Percentiles rank a stretch among this genome's conserved stretches.
phyloP scores from a whole-genome alignment of 257 asterid species.

The Przewalskia tangutica region DNA sequence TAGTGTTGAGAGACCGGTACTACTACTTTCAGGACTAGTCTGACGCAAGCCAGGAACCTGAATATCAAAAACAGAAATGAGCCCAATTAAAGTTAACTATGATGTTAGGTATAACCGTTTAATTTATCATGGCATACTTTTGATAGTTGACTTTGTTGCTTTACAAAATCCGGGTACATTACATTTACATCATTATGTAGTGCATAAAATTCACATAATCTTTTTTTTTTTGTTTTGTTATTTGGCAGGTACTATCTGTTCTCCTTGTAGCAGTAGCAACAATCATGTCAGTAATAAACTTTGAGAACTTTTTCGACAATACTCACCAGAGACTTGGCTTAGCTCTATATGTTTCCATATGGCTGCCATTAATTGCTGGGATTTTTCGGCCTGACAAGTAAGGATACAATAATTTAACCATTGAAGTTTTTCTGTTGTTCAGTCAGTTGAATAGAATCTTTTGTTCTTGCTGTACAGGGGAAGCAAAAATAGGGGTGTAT shows the following conservation, averaged over 20 bases:
- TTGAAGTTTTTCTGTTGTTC: neutral
- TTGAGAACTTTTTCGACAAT: constrained; percentile 67
- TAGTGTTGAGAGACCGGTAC: too few relatives aligned
- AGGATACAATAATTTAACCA: neutral
- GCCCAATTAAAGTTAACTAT: neutral
- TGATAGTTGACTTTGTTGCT: neutral
- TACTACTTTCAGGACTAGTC: too few relatives aligned
- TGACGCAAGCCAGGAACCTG: too few relatives aligned
- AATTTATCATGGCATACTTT: neutral
- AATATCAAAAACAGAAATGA: too few relatives aligned
- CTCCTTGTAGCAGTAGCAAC: constrained; percentile 69
- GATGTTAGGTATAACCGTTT: constrained; percentile 2
- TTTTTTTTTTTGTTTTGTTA: neutral
- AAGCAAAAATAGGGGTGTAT: constrained; percentile 50
- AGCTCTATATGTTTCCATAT: constrained; percentile 53
- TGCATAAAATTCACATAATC: neutral
- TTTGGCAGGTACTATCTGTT: constrained; percentile 46
- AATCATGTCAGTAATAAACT: constrained; percentile 56
- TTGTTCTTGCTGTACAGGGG: constrained; percentile 39
- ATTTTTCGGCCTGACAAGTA: constrained; percentile 67
- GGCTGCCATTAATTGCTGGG: constrained; percentile 61
- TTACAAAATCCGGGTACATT: neutral
- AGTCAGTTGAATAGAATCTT: neutral
- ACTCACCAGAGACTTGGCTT: constrained; percentile 73
- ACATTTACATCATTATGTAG: neutral